phyloP scores from a whole-genome alignment of 805 yeast genomes.

The Wickerhamomyces canadensis region DNA sequence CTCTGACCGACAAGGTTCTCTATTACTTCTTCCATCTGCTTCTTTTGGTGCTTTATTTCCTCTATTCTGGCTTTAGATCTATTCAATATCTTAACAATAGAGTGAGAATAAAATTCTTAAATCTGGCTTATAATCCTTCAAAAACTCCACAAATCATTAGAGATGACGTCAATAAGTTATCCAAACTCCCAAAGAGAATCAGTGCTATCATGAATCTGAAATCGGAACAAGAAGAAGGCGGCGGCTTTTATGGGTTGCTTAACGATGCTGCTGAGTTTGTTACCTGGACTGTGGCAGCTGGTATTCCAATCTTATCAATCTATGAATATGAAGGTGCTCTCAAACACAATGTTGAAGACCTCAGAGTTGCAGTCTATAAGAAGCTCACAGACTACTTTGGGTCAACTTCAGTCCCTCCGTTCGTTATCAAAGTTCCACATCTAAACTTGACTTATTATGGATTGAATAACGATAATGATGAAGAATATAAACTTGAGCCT shows the following conservation, averaged over 20 bases:
- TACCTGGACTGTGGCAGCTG: constrained; percentile 90
- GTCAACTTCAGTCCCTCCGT: constrained; percentile 56
- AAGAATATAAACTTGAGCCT: constrained; percentile 27
- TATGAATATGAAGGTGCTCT: constrained; percentile 77
- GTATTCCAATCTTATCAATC: constrained; percentile 62
- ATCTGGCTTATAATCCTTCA: constrained; percentile 61
- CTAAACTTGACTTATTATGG: constrained; percentile 44
- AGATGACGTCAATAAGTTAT: constrained; percentile 67
- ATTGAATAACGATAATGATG: constrained; percentile 28
- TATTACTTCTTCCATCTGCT: constrained; percentile 19
- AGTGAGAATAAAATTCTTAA: constrained; percentile 50
- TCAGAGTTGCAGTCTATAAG: constrained; percentile 49
- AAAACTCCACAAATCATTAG: constrained; percentile 82
- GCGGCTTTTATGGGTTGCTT: constrained; percentile 79
- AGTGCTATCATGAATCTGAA: constrained; percentile 72
- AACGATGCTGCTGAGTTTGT: constrained; percentile 71
- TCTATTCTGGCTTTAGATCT: constrained; percentile 52
- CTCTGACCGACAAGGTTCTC: constrained; percentile 4
- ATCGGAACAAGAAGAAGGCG: constrained; percentile 79
- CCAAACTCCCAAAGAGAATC: constrained; percentile 72
- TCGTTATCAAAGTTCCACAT: constrained; percentile 63
- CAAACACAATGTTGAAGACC: constrained; percentile 46
- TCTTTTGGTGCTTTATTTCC: constrained; percentile 45
- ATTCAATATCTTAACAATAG: constrained; percentile 47
- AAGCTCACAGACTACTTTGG: constrained; percentile 74